Evolutionary conservation across 2,329 filamentous ascomycete species (phyloP), one percentile per base, ranked within the genome.

Genomic region (Biscogniauxia mediterranea): DNA sequence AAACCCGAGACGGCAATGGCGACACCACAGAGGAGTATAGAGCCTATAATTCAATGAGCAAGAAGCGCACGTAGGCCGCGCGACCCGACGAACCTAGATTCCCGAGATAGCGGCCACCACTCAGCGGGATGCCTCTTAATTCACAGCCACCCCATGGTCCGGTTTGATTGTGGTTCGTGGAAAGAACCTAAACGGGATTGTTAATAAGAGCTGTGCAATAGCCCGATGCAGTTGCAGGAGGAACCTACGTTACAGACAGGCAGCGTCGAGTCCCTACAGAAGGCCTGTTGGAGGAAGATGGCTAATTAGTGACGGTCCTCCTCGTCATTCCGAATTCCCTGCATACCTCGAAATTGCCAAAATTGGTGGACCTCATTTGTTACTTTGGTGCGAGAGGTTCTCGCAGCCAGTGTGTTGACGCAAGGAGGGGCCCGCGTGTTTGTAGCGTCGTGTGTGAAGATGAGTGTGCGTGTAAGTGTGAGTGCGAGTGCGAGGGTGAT

Each of bases 251-350:
- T 94, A 82, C 91, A 95, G 70, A 94, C 82, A 58, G 91, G 91
- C 70, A 94, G 81, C 61, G 90, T 93, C 70, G 91, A 91, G 79
- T 93, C 90, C 74, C 85, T 89, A 83, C 91, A 95, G 76, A 95
- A 93, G 74, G 89, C 80, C 90, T 94, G 72, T 72, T 61, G 54
- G 57, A 51, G 63, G 68, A 68, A 63, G 60, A 58, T 62, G 70
- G 70, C 26, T 65, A 62, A 61, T 66, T 60, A 63, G 69, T 64
- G 58, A 62, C 25, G 23, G 52, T 57, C 3, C 17, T 23, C 25
- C 28, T 42, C 42, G 52, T 21, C 51, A 53, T 11, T 52, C 59
- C 49, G 17, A 19, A 52, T 61, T 4, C 7, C 28, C 28, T 9
- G 68, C 77, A 72, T 79, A 87, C 84, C 71, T 83, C 74, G 68